These are phyloP conservation scores for Bothriochloa decipiens DNA, from an alignment of 176 grass and related monocot genomes.

Conservation along the genomic window DNA sequence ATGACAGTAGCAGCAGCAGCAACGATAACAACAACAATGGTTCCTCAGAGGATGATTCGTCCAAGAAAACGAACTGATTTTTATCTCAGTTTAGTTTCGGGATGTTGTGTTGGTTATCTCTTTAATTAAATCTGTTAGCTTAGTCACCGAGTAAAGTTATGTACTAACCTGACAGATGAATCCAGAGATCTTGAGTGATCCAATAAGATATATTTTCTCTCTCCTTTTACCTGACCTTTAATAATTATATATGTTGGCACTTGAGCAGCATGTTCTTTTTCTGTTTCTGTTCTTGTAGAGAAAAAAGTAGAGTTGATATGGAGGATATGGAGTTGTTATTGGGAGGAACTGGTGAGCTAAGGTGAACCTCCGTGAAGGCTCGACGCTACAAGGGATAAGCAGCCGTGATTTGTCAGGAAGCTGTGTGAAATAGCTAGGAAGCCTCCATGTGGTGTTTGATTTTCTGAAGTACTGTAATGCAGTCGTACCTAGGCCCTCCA, in stretches of 20 bases:
- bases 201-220: neutral
- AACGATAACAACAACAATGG: neutral
- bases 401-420: neutral
- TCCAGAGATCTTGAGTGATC: neutral
- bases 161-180: neutral
- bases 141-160: neutral
- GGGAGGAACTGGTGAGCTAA: neutral
- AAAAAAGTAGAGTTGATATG: too few species aligned
- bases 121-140: neutral
- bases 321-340: too few species aligned
- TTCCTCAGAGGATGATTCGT: conserved; percentile 46
- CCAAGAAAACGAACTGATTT: conserved; percentile 58
- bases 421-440: too few species aligned
- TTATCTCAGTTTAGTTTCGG: neutral
- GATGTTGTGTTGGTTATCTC: neutral
- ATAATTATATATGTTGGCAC: too few species aligned
- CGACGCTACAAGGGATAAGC: neutral
- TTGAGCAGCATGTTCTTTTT: too few species aligned
- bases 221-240: too few species aligned
- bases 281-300: too few species aligned
- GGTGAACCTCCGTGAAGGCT: neutral
- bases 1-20: neutral
- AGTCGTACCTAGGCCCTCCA: too few species aligned
- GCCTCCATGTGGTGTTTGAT: too few species aligned
- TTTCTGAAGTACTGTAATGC: too few species aligned